Conservation (phyloP, 805 yeast genomes). For the Lipomyces orientalis region DNA sequence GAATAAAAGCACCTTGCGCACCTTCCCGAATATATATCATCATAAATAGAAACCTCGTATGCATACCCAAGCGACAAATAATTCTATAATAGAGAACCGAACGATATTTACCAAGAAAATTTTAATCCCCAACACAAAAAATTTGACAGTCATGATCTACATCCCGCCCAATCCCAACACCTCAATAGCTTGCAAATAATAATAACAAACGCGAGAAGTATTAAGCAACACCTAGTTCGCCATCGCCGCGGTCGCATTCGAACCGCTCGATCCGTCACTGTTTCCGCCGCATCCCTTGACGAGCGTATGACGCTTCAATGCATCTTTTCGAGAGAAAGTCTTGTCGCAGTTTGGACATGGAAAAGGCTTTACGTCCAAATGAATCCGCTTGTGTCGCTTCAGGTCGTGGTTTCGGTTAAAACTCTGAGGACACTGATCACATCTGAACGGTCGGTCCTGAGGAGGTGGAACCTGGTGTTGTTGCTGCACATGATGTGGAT, state of each 20-base stretch:
- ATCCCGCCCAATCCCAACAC: not conserved
- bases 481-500: constrained; percentile 9
- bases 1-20: not conserved
- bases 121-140: not conserved
- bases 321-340: constrained; percentile 39
- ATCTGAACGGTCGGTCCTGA: constrained; percentile 35
- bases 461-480: constrained; percentile 13
- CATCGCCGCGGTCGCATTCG: constrained; percentile 4
- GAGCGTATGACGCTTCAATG: constrained; percentile 37
- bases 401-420: constrained; percentile 39
- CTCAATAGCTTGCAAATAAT: not conserved
- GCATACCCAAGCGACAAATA: not conserved
- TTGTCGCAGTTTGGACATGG: constrained; percentile 39
- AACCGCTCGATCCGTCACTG: constrained; percentile 2
- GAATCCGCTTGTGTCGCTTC: constrained; percentile 38
- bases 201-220: not conserved
- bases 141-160: not conserved
- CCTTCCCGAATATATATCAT: not conserved
- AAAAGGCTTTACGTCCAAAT: constrained; percentile 38
- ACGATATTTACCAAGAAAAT: not conserved
- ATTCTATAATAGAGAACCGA: not conserved
- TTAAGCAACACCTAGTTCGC: not conserved
- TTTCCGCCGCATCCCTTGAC: constrained; percentile 35
- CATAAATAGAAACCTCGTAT: not conserved
- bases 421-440: constrained; percentile 38